A percentile compares a stretch with the other conserved stretches of the same genome.
Conservation (phyloP, 192 early-diverging fungal species). For the Coemansia sp. region DNA sequence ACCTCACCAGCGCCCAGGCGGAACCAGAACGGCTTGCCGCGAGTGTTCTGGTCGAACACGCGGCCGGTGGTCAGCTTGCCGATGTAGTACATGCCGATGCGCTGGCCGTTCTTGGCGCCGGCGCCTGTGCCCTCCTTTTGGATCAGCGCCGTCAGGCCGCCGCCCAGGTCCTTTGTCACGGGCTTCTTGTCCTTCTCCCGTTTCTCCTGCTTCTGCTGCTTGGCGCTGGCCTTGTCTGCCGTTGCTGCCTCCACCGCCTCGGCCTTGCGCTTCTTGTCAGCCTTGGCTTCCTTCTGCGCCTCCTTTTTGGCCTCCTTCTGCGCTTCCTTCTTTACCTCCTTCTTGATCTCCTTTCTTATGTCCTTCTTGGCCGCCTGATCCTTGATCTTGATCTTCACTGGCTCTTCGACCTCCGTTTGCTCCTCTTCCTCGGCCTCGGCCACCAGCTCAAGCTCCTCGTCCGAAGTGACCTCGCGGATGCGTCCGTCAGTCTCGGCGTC, state of each 20-base stretch:
- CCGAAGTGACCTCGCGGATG: constrained; percentile 35
- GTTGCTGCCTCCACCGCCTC: constrained; percentile 44
- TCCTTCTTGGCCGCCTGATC: constrained; percentile 52
- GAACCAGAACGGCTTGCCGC: constrained; percentile 88
- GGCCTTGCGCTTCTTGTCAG: constrained; percentile 20
- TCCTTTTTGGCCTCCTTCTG: constrained; percentile 47
- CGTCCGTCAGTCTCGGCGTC: constrained; percentile 47
- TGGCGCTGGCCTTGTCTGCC: constrained; percentile 32
- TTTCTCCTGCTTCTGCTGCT: constrained; percentile 39
- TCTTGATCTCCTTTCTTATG: constrained; percentile 20
- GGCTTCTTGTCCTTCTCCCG: constrained; percentile 52
- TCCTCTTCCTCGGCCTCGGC: constrained; percentile 29
- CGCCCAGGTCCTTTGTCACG: constrained; percentile 57
- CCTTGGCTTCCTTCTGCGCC: constrained; percentile 30
- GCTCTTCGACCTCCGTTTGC: constrained; percentile 33
- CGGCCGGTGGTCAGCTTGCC: constrained; percentile 89
- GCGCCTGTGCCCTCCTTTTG: constrained; percentile 62
- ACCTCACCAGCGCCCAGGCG: constrained; percentile 85
- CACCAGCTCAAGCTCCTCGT: constrained; percentile 44
- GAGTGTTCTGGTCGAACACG: constrained; percentile 94
- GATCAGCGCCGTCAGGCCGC: constrained; percentile 83
- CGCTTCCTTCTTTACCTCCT: constrained; percentile 55
- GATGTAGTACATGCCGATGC: constrained; percentile 85
- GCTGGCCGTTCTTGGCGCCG: constrained; percentile 63
- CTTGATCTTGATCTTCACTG: constrained; percentile 47